A percentile compares a stretch with the other conserved stretches of the same genome.
These are phyloP conservation scores for Colletotrichum liaoningense DNA, from an alignment of 2,329 filamentous ascomycete genomes.

Conservation along the genomic window DNA sequence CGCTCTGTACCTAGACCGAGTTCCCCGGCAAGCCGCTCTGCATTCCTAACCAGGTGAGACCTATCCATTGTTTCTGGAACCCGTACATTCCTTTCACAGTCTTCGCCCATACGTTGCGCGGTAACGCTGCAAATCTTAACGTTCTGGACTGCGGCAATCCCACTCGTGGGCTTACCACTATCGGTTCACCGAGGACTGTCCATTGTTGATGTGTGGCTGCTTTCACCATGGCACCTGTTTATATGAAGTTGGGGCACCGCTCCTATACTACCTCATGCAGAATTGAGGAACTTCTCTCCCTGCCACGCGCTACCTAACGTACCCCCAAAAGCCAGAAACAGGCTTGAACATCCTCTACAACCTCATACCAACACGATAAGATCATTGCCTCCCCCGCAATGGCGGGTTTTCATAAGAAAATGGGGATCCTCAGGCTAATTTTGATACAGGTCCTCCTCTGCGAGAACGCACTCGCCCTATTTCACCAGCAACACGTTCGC, in stretches of 20 bases:
- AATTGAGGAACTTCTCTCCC: background rate
- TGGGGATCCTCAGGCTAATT: conserved; percentile 30
- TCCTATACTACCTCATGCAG: background rate
- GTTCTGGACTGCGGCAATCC: conserved; percentile 7
- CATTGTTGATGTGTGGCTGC: conserved; percentile 2
- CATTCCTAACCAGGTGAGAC: conserved; percentile 36
- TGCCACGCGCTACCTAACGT: background rate
- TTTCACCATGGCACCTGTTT: conserved; percentile 1
- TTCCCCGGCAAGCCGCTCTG: conserved; percentile 19
- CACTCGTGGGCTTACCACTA: background rate
- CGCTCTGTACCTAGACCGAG: background rate
- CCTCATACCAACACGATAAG: conserved; percentile 11
- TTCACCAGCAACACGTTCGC: conserved; percentile 33
- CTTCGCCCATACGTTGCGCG: conserved; percentile 29
- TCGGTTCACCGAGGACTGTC: background rate
- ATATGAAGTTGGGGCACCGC: conserved; percentile 13
- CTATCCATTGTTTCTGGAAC: conserved; percentile 33
- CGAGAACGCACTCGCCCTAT: conserved; percentile 21
- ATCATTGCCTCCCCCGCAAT: conserved; percentile 23
- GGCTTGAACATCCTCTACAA: background rate
- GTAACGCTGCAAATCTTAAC: conserved; percentile 17
- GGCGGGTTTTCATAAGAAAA: conserved; percentile 16
- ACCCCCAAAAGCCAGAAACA: background rate
- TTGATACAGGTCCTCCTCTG: conserved; percentile 33
- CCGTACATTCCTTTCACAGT: conserved; percentile 18